Evolutionary conservation across 2,329 filamentous ascomycete genomes (phyloP).

Genomic region (Talaromyces sp.): DNA sequence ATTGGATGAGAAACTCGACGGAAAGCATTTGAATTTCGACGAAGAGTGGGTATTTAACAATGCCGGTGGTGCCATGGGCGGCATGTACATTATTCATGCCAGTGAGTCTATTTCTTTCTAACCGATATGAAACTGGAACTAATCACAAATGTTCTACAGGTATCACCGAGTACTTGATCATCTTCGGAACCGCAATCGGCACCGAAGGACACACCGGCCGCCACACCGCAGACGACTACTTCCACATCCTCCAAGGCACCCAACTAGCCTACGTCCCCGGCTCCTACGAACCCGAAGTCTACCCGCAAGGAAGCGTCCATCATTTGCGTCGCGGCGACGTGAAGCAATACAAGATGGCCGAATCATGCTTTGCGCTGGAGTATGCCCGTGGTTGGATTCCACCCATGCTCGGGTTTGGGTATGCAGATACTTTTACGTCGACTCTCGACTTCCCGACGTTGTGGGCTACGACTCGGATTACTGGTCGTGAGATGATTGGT

Average conservation of each 20-base stretch:
- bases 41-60: slow-evolving; percentile 93
- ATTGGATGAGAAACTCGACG: slow-evolving; percentile 50
- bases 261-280: slow-evolving; percentile 38
- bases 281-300: slow-evolving; percentile 34
- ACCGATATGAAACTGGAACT: background rate
- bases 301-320: slow-evolving; percentile 35
- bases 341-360: slow-evolving; percentile 59
- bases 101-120: slow-evolving; percentile 48
- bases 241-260: slow-evolving; percentile 66
- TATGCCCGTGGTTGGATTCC: slow-evolving; percentile 71
- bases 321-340: slow-evolving; percentile 59
- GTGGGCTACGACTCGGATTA: slow-evolving; percentile 71
- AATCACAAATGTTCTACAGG: slow-evolving; percentile 18
- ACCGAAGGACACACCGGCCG: slow-evolving; percentile 85
- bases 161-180: slow-evolving; percentile 83
- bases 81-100: slow-evolving; percentile 84
- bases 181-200: slow-evolving; percentile 62
- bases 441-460: slow-evolving; percentile 82
- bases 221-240: slow-evolving; percentile 91
- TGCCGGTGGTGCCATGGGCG: slow-evolving; percentile 84
- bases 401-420: slow-evolving; percentile 86
- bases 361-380: slow-evolving; percentile 36
- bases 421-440: slow-evolving; percentile 71
- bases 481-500: slow-evolving; percentile 67
- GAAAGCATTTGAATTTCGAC: slow-evolving; percentile 57